A percentile compares a stretch with the other conserved stretches of the same genome.
Conservation (phyloP, 768 basidiomycete species). For the Pleurotus giganteus region DNA sequence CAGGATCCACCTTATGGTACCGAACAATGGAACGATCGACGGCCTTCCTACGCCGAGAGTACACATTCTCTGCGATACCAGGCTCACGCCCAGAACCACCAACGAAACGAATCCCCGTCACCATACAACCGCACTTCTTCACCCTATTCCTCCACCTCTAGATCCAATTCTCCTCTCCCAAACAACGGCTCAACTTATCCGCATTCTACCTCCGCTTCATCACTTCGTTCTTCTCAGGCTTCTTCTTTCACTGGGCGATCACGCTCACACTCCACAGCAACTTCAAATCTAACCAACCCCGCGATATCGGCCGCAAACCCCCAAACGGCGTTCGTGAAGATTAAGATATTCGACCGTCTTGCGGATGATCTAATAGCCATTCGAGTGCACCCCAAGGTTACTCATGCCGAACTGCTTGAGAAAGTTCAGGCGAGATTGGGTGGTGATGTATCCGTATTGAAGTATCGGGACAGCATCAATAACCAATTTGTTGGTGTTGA, state of each 20-base stretch:
- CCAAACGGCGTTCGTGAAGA: constrained; percentile 91
- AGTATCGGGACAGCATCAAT: constrained; percentile 73
- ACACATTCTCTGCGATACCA: constrained; percentile 33
- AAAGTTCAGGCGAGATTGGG: constrained; percentile 91
- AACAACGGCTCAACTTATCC: constrained; percentile 17
- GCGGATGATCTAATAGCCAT: constrained; percentile 97
- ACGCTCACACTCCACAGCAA: constrained; percentile 55
- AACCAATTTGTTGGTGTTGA: constrained; percentile 63
- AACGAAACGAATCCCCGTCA: constrained; percentile 47
- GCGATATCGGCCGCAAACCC: constrained; percentile 76
- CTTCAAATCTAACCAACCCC: constrained; percentile 58
- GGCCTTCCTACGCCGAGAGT: constrained; percentile 29
- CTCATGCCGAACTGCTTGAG: constrained; percentile 81
- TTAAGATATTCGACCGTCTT: constrained; percentile 94
- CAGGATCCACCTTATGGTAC: constrained; percentile 35
- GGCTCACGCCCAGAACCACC: constrained; percentile 45
- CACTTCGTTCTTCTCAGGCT: constrained; percentile 52
- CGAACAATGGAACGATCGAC: constrained; percentile 23
- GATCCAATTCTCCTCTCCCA: constrained; percentile 30
- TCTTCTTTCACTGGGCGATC: constrained; percentile 45
- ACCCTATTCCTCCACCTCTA: constrained; percentile 32
- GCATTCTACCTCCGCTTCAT: constrained; percentile 45
- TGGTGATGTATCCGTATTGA: constrained; percentile 60
- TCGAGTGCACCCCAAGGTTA: constrained; percentile 90
- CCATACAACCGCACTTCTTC: constrained; percentile 41